A percentile compares a stretch with the other conserved stretches of the same genome.
These are phyloP conservation scores for Lachnellula cervina DNA, from an alignment of 2,329 filamentous ascomycete species.

Conservation along the genomic window DNA sequence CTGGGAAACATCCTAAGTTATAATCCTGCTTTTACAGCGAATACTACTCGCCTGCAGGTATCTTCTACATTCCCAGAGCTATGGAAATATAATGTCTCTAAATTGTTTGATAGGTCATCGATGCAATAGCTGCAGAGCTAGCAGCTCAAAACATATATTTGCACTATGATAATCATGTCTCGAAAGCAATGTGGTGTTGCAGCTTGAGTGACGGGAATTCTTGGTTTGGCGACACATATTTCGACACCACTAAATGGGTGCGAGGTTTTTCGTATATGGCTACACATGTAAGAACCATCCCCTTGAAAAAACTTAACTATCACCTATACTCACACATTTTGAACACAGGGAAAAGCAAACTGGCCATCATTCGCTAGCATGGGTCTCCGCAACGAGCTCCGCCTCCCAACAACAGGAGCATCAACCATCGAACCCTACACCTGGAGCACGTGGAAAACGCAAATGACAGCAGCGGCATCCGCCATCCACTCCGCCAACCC, in stretches of 20 bases:
- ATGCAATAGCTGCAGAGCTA: constrained; percentile 56
- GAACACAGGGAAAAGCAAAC: constrained; percentile 16
- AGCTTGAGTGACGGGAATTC: constrained; percentile 49
- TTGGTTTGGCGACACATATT: constrained; percentile 59
- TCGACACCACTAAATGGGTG: constrained; percentile 54
- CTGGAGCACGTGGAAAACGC: constrained; percentile 41
- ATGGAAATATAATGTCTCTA: background rate
- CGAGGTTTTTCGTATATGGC: constrained; percentile 58
- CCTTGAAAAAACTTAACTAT: background rate
- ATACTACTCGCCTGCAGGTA: constrained; percentile 48
- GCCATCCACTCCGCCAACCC: constrained; percentile 40
- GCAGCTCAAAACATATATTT: constrained; percentile 51
- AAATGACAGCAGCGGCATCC: constrained; percentile 38
- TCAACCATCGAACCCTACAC: constrained; percentile 33
- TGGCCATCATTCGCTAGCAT: constrained; percentile 18
- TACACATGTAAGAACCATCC: constrained; percentile 41
- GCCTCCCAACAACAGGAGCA: constrained; percentile 17
- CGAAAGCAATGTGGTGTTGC: constrained; percentile 55
- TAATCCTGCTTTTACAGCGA: constrained; percentile 51
- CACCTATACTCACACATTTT: constrained; percentile 6
- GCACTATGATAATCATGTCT: constrained; percentile 59
- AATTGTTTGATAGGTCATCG: constrained; percentile 44
- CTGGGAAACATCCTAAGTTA: constrained; percentile 48
- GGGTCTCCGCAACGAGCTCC: constrained; percentile 38
- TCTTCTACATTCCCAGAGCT: background rate